Evolutionary conservation across 164 flowering plant species (phyloP), one percentile per base, ranked within the genome.

Genomic region (Magnolia officinalis): DNA sequence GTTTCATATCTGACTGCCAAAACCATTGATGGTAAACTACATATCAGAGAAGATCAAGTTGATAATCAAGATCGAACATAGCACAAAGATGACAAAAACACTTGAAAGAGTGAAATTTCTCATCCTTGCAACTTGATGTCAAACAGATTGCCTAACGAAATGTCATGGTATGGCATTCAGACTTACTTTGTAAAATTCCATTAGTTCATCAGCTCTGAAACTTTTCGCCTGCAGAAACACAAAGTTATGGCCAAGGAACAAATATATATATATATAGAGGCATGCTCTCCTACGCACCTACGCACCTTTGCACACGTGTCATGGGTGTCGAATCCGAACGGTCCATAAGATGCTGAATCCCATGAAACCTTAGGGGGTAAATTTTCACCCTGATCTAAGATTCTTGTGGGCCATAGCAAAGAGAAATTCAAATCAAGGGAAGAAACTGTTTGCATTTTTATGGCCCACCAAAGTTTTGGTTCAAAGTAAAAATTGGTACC

Each of bases 151-250:
- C 13, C 13, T 55, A 16, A 55, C 18, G 1, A 52, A 55, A 18
- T 51, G 59, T 14, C 24, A 24, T 24, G 26, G 74, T 24, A 26
- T 59, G 55, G 51, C 31, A 49, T 9, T 61, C 23, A 65, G 18
- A 85, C 89, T 91, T 79, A 93, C 98, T 79, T 88, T 87, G 85
- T 96, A 94, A 81, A 90, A 91, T 77, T 96, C 91, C 97, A 96
- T 91, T 75, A 96, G 88, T 79, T 94, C 96, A 81, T 91, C 97
- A 18, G 94, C 97, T 79, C 91, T 86, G 90, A 90, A 96, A 75
- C 73, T 90, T 80, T 84, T 91, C 16, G 37, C 87, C 98, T 96
- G 72, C 71, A 67, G 37, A 73, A 80, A 58, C 23, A 51, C 68
- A 66, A 75, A 63, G 24, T 24, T 71, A 26, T 20, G 45, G 61